Conservation (phyloP, 495 filamentous ascomycete genomes). For the Hyaloscypha bicolor region DNA sequence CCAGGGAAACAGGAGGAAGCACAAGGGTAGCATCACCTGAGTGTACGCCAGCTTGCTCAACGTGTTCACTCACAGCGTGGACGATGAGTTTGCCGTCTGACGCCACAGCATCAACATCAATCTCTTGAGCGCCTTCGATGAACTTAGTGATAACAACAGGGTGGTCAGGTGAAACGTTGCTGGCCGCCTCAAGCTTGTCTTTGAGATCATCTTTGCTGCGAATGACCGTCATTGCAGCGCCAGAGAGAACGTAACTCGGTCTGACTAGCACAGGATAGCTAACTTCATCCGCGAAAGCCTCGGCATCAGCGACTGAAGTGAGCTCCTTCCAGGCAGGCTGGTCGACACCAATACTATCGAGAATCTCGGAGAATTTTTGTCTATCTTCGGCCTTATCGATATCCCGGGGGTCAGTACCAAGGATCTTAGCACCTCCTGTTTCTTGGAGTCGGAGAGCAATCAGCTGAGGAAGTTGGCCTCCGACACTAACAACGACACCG, state of each 20-base stretch:
- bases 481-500: constrained; percentile 93
- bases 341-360: constrained; percentile 92
- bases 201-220: constrained; percentile 88
- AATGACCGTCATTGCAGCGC: constrained; percentile 99
- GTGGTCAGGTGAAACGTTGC: constrained; percentile 91
- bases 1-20: constrained; percentile 81
- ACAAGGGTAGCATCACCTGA: constrained; percentile 97
- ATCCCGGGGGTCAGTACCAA: constrained; percentile 89
- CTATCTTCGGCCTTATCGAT: constrained; percentile 97
- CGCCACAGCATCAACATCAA: constrained; percentile 95
- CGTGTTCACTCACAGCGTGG: constrained; percentile 95
- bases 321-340: constrained; percentile 98
- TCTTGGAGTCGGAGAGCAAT: constrained; percentile 96
- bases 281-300: constrained; percentile 82
- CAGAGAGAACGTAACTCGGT: constrained; percentile 96
- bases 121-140: constrained; percentile 78
- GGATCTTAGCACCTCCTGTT: constrained; percentile 80
- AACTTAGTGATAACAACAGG: constrained; percentile 99
- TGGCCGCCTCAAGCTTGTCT: constrained; percentile 86
- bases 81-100: constrained; percentile 83
- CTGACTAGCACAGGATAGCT: constrained; percentile 93
- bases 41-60: constrained; percentile 97
- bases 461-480: constrained; percentile 95
- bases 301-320: constrained; percentile 85
- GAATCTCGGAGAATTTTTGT: constrained; percentile 97